Percentiles rank a stretch among this genome's conserved stretches.
These are phyloP conservation scores for Trichothecium roseum DNA, from an alignment of 2,329 filamentous ascomycete species.

Conservation along the genomic window DNA sequence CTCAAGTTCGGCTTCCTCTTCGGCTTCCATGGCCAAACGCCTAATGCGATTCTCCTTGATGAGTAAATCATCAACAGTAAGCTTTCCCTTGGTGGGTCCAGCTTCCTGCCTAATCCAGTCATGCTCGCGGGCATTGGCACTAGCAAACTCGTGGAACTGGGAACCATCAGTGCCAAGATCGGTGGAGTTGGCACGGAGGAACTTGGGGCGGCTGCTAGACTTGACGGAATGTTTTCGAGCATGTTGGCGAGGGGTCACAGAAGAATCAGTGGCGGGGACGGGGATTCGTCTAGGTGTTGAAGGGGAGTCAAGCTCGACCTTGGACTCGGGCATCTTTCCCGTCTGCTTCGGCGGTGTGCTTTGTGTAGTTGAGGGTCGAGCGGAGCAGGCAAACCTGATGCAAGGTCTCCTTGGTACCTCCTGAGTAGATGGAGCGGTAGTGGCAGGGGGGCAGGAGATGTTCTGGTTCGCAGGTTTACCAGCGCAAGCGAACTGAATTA, in stretches of 20 bases:
- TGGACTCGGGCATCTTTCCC: conserved; percentile 3
- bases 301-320: conserved; percentile 14
- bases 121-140: conserved; percentile 69
- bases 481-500: conserved; percentile 85
- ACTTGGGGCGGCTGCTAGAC: conserved; percentile 24
- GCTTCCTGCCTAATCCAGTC: conserved; percentile 77
- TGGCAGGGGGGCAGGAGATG: conserved; percentile 22
- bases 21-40: conserved; percentile 75
- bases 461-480: conserved; percentile 44
- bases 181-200: conserved; percentile 36
- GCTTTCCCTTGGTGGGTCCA: conserved; percentile 51
- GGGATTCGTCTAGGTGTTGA: conserved; percentile 12
- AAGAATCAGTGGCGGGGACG: neutral
- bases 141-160: conserved; percentile 86
- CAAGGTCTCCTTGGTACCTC: conserved; percentile 43
- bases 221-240: conserved; percentile 11
- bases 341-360: conserved; percentile 22
- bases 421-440: conserved; percentile 21
- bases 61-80: conserved; percentile 85
- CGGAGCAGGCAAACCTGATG: conserved; percentile 69
- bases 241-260: conserved; percentile 3
- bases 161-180: conserved; percentile 45
- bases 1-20: conserved; percentile 73
- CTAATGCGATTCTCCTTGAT: conserved; percentile 84
- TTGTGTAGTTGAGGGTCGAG: conserved; percentile 34